Evolutionary conservation across 352 stramenopile genomes (phyloP).

Genomic region (Pythium guiyangense): DNA sequence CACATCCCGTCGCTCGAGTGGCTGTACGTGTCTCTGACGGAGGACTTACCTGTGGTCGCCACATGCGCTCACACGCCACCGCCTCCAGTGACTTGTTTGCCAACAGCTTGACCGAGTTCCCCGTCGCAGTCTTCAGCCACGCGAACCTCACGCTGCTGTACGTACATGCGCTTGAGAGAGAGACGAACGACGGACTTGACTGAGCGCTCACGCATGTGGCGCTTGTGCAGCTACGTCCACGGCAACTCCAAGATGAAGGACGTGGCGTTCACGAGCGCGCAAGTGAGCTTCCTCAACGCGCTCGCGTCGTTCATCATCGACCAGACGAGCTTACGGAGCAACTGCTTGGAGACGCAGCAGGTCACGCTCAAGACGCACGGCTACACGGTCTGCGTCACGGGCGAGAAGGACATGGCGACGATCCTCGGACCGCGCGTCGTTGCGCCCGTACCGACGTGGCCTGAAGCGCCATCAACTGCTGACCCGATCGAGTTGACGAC

Average conservation of each 20-base stretch:
- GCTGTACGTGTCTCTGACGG: conserved; percentile 3
- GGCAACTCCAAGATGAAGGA: neutral
- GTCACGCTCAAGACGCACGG: neutral
- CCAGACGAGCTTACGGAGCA: neutral
- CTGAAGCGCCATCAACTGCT: too few relatives aligned
- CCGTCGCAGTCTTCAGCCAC: conserved; percentile 2
- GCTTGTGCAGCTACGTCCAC: neutral
- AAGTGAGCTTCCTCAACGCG: conserved; percentile 7
- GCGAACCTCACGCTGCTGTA: conserved; percentile 7
- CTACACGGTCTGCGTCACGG: too few relatives aligned
- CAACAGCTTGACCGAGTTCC: conserved; percentile 3
- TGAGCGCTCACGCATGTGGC: too few relatives aligned
- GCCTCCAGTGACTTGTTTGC: neutral
- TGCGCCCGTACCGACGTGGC: too few relatives aligned
- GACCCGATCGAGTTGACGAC: too few relatives aligned
- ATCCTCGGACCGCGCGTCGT: too few relatives aligned
- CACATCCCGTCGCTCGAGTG: conserved; percentile 1
- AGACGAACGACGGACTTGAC: too few relatives aligned
- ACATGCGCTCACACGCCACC: too few relatives aligned
- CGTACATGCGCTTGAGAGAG: too few relatives aligned
- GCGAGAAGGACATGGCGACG: too few relatives aligned
- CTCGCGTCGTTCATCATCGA: neutral
- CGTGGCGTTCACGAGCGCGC: conserved; percentile 6
- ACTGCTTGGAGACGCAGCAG: neutral
- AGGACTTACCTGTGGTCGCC: neutral